Base-by-base conservation (phyloP, 73 alveolate species). In the Blepharisma japonicum region DNA sequence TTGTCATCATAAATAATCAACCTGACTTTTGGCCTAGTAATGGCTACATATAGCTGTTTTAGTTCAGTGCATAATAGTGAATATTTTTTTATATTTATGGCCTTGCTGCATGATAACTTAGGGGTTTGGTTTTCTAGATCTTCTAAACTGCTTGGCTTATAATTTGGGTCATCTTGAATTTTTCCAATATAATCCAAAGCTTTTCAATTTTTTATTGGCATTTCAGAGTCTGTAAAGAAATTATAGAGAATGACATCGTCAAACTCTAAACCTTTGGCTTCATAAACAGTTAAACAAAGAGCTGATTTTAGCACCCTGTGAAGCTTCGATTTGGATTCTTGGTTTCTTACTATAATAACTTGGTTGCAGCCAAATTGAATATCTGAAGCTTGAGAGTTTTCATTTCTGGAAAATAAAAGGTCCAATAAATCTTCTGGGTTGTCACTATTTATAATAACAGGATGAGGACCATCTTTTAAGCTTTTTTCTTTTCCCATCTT, bases 241-340 rank as follows among this genome's bases (percentile, higher is more conserved):
- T 91, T 90, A 79, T 81, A 89, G 4, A 91, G 67, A 39, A 91
- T 90, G 8, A 91, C 95, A 80, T 91, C 95, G 53, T 91, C 96
- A 80, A 89, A 89, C 56, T 91, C 95, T 23, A 91, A 77, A 11
- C 95, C 97, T 67, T 91, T 92, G 8, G 94, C 92, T 72, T 92
- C 98, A 71, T 81, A 90, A 39, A 90, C 91, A 27, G 96, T 92
- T n/a, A 92, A 81, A 68, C 95, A 85, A 6, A 92, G 82, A 39
- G 91, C 87, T 53, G 78, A 71, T 25, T 89, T 48, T 5, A 92
- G 80, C 66, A 87, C 55, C 1, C 55, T 77, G 9, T 94, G 96
- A 3, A 92, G 68, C 6, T 77, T 77, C 55, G 46, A 48, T 71
- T 91, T 91, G 49, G 89, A 71, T 55, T 88, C 95, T 48, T 90